Evolutionary conservation across 345 rosid species (phyloP), one percentile per base, ranked within the genome.

Genomic region (Physaria fendleri): DNA sequence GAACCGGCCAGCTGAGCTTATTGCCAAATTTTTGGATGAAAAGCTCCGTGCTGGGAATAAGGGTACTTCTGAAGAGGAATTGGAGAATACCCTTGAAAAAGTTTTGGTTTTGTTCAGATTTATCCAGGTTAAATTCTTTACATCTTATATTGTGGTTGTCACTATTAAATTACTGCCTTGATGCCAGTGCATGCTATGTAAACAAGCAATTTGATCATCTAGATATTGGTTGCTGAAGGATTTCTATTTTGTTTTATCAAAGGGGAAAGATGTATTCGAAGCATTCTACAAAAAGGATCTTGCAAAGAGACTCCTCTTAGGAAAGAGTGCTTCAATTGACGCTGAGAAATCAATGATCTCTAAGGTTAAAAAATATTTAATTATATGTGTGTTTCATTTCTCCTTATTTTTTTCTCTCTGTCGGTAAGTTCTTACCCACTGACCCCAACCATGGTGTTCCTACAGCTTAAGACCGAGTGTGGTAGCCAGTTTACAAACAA

Each of bases 311-410:
- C 79, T 93, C 27, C 74, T 93, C 29, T 72, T 93, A 77, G 96
- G 97, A 21, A 93, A 93, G 77, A 93, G 99, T 73, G 99, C 99
- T 68, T 93, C 97, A 28, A 89, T 93, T 73, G 99, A 93, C 62
- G 96, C 97, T 0, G 99, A 93, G 82, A 93, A 93, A 71, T 93
- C 99, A 56, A 93, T 93, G 99, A 93, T 93, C 69, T 87, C 99
- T 29, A 93, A 93, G 95, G 95, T 89, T 62, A 21, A 61, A 35
- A 27, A 70, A 20, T 28, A 27, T n/a, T 33, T 12, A 42, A 23
- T 42, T 17, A 34, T 34, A 17, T 28, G 14, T 15, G 10, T 37
- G 30, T 63, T 39, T 16, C 62, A 33, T 51, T 29, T 22, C 22
- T 34, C 40, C 38, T 48, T n/a, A 11, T 17, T 16, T 1, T 4